phyloP scores from a whole-genome alignment of 495 filamentous ascomycete species.

The Penicillium ochrochloron region DNA sequence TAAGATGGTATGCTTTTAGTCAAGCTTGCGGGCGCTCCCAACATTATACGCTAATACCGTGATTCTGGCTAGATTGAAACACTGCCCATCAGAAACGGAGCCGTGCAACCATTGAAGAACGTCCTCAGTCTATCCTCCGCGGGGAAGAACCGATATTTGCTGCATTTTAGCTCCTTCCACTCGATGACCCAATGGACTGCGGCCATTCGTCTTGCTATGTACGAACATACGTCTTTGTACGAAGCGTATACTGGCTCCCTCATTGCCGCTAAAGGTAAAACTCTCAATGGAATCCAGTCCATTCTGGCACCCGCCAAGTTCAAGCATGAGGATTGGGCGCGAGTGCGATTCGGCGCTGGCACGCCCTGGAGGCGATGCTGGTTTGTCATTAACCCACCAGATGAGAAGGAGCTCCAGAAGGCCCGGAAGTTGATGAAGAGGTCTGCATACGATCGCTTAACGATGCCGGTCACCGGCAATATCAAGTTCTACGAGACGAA shows the following conservation, averaged over 20 bases:
- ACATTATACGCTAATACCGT: constrained; percentile 14
- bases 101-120: constrained; percentile 82
- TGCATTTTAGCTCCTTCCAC: constrained; percentile 94
- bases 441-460: constrained; percentile 75
- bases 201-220: constrained; percentile 92
- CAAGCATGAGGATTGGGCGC: constrained; percentile 88
- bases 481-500: constrained; percentile 96
- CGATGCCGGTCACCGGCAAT: constrained; percentile 74
- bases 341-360: constrained; percentile 93
- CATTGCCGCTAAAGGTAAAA: constrained; percentile 91
- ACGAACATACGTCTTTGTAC: constrained; percentile 88
- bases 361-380: constrained; percentile 96
- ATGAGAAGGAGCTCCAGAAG: constrained; percentile 88
- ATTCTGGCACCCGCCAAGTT: constrained; percentile 81
- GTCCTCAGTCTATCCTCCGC: constrained; percentile 95
- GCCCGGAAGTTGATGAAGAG: constrained; percentile 84
- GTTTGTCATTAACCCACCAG: constrained; percentile 90
- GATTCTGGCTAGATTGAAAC: constrained; percentile 73
- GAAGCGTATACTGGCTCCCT: constrained; percentile 97
- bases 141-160: constrained; percentile 89
- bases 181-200: constrained; percentile 96
- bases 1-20: constrained; percentile 74
- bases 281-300: constrained; percentile 79
- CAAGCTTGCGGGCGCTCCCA: constrained; percentile 12
- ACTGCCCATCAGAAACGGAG: constrained; percentile 75